These are phyloP conservation scores for Backusella tuberculispora DNA, from an alignment of 192 early-diverging fungal genomes.

Conservation along the genomic window DNA sequence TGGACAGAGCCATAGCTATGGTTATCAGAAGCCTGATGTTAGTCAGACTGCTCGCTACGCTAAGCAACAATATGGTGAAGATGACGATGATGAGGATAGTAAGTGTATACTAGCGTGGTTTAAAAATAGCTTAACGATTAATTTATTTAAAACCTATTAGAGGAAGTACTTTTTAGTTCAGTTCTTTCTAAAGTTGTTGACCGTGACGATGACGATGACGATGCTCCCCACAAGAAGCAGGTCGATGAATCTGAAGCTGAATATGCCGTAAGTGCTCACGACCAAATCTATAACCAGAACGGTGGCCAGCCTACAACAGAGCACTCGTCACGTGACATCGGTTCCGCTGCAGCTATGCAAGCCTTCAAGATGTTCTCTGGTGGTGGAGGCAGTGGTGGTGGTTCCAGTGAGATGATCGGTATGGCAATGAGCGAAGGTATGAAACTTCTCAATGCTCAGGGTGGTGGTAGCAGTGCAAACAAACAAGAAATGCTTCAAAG, in stretches of 20 bases:
- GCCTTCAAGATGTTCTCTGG: constrained; percentile 42
- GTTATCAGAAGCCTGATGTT: constrained; percentile 12
- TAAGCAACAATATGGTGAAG: background rate
- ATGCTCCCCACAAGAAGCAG: constrained; percentile 25
- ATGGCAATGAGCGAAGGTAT: constrained; percentile 47
- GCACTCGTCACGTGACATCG: constrained; percentile 35
- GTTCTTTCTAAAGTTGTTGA: constrained; percentile 25
- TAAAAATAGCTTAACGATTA: background rate
- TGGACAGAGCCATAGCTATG: background rate
- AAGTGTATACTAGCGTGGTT: background rate
- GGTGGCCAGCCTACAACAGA: constrained; percentile 19
- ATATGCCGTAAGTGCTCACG: constrained; percentile 28
- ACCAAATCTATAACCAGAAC: constrained; percentile 36
- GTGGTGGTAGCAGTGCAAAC: constrained; percentile 21
- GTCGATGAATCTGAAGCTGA: constrained; percentile 27
- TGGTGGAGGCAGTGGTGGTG: constrained; percentile 24
- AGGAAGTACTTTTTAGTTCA: constrained; percentile 30
- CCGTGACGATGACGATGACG: constrained; percentile 24
- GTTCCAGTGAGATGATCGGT: constrained; percentile 35
- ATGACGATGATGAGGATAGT: constrained; percentile 2
- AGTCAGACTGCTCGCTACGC: constrained; percentile 11
- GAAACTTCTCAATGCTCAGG: constrained; percentile 36
- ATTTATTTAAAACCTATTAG: constrained; percentile 1
- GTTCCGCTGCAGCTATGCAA: constrained; percentile 45
- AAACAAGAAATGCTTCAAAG: constrained; percentile 38